Evolutionary conservation across 2,329 filamentous ascomycete genomes (phyloP), one percentile per base, ranked within the genome.

Genomic region (Fulvia fulva): DNA sequence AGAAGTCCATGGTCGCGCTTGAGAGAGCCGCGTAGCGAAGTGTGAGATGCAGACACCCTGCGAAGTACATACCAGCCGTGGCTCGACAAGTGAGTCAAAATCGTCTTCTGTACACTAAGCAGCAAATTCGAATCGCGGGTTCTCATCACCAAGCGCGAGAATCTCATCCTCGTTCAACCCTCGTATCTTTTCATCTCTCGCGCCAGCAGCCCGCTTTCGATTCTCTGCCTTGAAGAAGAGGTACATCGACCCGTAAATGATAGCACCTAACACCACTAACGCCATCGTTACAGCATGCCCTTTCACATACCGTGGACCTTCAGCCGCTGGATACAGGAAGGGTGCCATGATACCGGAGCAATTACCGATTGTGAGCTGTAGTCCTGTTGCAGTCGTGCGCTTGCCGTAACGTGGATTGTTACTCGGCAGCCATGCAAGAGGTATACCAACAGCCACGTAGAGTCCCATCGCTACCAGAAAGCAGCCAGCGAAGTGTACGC

Each of bases 401-500:
- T 91, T 92, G 9, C 88, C 88, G 64, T 91, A 92, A 7, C 89
- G 79, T 1, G 89, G 89, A 16, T 82, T 81, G 59, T 91, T 91
- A 19, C 82, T 61, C 22, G 62, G 56, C 14, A 67, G 58, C 83
- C 82, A 84, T 2, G 81, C 81, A 8, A 84, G 72, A 4, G 81
- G 81, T 21, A 85, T 67, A 1, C 81, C 81, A 12, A 83, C 80
- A 7, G 75, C 74, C 14, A 84, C 79, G 64, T 92, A 93, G 2
- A 93, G 70, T 0, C 89, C 89, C 59, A 85, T 80, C 0, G 89
- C 88, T 0, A 91, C 83, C n/a, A 93, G 75, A 71, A 91, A 88
- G 61, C 88, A 91, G 1, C 84, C 89, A 63, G 89, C 88, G 67
- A 91, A 92, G 64, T 88, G 87, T 6, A 85, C 87, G 0, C 83